Conservation (phyloP, 345 rosid genomes). For the Nasturtium officinale region DNA sequence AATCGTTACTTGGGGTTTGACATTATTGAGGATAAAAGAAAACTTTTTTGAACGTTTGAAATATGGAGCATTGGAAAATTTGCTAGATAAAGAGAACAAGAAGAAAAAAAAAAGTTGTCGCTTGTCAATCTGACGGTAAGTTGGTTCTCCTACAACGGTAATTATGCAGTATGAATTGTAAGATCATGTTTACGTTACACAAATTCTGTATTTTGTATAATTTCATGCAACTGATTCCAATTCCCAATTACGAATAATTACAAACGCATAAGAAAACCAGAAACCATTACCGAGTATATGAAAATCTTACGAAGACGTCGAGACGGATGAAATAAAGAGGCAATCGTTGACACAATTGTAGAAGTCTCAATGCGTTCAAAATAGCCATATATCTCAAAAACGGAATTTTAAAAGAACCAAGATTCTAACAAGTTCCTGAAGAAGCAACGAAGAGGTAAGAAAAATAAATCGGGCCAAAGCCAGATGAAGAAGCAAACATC, state of each 20-base stretch:
- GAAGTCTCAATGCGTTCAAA: not conserved
- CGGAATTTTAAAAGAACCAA: slow-evolving; percentile 4
- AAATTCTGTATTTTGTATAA: not conserved
- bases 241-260: not conserved
- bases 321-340: not conserved
- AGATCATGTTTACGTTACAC: too few species aligned
- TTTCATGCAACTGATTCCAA: not conserved
- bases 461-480: not conserved
- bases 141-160: too few species aligned
- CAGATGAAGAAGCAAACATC: slow-evolving; percentile 7
- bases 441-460: not conserved
- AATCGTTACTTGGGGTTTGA: too few species aligned
- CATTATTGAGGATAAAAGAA: too few species aligned
- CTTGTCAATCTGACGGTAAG: too few species aligned
- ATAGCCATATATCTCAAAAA: slow-evolving; percentile 21
- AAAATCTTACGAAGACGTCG: not conserved
- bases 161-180: too few species aligned
- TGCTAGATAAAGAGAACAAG: too few species aligned
- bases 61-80: too few species aligned
- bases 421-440: slow-evolving; percentile 11
- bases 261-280: not conserved
- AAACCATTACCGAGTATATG: not conserved
- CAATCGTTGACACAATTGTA: not conserved
- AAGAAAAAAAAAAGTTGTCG: too few species aligned
- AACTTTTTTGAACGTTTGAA: too few species aligned